A percentile compares a stretch with the other conserved stretches of the same genome.
These are phyloP conservation scores for Grosmannia huntii DNA, from an alignment of 2,329 filamentous ascomycete species.

Conservation along the genomic window DNA sequence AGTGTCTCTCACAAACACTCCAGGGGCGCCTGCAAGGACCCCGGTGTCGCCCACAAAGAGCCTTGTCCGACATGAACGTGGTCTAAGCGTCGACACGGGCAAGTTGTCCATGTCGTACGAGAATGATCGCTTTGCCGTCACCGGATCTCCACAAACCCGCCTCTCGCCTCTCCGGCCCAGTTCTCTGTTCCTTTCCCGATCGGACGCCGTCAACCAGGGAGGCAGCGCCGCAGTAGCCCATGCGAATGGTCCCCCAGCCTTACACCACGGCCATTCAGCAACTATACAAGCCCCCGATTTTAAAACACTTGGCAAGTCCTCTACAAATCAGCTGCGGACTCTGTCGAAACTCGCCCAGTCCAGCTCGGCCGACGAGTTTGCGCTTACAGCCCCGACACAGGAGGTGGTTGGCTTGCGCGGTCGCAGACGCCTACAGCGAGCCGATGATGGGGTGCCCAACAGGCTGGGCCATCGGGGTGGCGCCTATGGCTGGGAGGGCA, in stretches of 20 bases:
- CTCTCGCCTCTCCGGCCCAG: constrained; percentile 36
- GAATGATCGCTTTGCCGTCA: constrained; percentile 15
- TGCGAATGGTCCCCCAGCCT: constrained; percentile 20
- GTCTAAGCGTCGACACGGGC: constrained; percentile 51
- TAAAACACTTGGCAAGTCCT: constrained; percentile 71
- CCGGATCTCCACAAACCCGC: constrained; percentile 27
- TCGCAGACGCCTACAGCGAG: constrained; percentile 67
- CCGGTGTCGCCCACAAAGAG: constrained; percentile 9
- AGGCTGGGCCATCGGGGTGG: constrained; percentile 32
- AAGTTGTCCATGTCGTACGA: constrained; percentile 30
- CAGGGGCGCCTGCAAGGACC: no score
- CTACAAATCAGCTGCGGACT: constrained; percentile 78
- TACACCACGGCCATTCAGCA: constrained; percentile 27
- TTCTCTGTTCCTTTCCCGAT: constrained; percentile 47
- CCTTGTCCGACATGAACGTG: constrained; percentile 26
- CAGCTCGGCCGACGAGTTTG: constrained; percentile 65
- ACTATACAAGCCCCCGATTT: constrained; percentile 59
- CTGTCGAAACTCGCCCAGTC: constrained; percentile 72
- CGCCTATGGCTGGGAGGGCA: constrained; percentile 61
- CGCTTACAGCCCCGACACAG: constrained; percentile 62
- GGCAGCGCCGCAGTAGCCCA: constrained; percentile 20
- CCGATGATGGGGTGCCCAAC: constrained; percentile 37
- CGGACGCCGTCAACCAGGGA: constrained; percentile 35
- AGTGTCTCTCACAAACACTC: neutral
- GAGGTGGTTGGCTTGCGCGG: constrained; percentile 84